phyloP scores from a whole-genome alignment of 257 asterid genomes.

The Solanum rostratum region DNA sequence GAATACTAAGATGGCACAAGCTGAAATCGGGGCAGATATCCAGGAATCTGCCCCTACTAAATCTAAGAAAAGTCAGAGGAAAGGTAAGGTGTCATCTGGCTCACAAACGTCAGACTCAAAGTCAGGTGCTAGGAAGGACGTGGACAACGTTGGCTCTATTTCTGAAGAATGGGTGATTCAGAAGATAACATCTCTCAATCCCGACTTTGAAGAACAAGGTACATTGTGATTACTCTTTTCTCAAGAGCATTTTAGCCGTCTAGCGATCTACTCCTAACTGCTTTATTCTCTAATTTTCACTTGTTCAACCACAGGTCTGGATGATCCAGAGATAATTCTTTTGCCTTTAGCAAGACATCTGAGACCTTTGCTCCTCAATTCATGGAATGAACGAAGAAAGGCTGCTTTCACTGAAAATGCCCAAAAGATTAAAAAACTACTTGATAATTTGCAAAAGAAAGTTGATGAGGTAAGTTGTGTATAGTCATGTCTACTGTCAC shows the following conservation, averaged over 20 bases:
- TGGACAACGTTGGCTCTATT: slow-evolving; percentile 41
- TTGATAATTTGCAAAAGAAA: slow-evolving; percentile 76
- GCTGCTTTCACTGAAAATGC: slow-evolving; percentile 75
- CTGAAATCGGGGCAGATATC: slow-evolving; percentile 47
- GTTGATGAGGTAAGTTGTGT: slow-evolving; percentile 71
- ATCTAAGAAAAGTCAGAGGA: slow-evolving; percentile 77
- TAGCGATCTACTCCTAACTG: background rate
- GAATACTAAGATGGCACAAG: slow-evolving; percentile 39
- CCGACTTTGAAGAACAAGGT: slow-evolving; percentile 93
- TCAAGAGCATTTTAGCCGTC: background rate
- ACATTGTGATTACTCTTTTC: background rate
- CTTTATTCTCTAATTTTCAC: background rate
- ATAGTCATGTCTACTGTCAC: slow-evolving; percentile 6
- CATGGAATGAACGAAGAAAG: slow-evolving; percentile 80
- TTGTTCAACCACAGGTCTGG: slow-evolving; percentile 22
- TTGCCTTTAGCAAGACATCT: slow-evolving; percentile 65
- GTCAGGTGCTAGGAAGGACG: slow-evolving; percentile 53
- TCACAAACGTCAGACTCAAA: slow-evolving; percentile 57
- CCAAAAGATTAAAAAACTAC: slow-evolving; percentile 64
- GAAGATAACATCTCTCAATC: slow-evolving; percentile 57
- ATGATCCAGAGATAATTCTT: slow-evolving; percentile 70
- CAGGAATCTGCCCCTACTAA: slow-evolving; percentile 46
- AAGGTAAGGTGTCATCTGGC: slow-evolving; percentile 44
- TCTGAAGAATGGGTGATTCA: slow-evolving; percentile 69
- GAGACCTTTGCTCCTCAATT: slow-evolving; percentile 81